phyloP scores from a whole-genome alignment of 208 protist genomes.

The Phytomonas sp. region DNA sequence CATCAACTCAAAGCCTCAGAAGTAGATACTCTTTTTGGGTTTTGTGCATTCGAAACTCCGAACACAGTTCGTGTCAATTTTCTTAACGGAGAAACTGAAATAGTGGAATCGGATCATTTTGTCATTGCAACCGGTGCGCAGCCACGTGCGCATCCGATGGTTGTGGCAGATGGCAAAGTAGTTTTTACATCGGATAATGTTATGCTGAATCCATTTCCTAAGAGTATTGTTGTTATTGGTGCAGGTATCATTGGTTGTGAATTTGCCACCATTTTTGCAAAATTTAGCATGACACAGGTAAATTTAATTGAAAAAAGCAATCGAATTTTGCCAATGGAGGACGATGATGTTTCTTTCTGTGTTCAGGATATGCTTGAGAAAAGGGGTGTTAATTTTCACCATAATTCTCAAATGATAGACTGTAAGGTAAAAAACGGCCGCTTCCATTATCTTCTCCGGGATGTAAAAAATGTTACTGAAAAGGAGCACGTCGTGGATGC shows the following conservation, averaged over 20 bases:
- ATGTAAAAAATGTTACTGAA: conserved; percentile 35
- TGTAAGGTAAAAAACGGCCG: conserved; percentile 49
- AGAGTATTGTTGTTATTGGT: conserved; percentile 86
- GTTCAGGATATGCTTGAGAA: conserved; percentile 68
- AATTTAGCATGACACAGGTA: conserved; percentile 81
- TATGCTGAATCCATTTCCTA: conserved; percentile 75
- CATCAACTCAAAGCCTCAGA: conserved; percentile 40
- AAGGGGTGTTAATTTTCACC: conserved; percentile 77
- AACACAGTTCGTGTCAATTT: conserved; percentile 19
- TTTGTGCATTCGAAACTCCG: conserved; percentile 44
- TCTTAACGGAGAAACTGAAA: conserved; percentile 28
- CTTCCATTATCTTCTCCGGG: conserved; percentile 72
- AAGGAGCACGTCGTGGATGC: conserved; percentile 58
- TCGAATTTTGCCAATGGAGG: conserved; percentile 84
- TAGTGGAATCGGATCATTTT: conserved; percentile 78
- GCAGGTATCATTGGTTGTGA: conserved; percentile 90
- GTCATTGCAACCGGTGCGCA: conserved; percentile 77
- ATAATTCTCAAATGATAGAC: conserved; percentile 62
- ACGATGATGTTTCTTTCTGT: conserved; percentile 82
- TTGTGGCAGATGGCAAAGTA: conserved; percentile 63
- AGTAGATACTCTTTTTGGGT: conserved; percentile 40
- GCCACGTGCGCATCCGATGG: conserved; percentile 66
- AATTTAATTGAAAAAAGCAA: conserved; percentile 81
- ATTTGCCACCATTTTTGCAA: conserved; percentile 87
- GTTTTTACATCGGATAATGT: conserved; percentile 88